phyloP scores from a whole-genome alignment of 2,329 filamentous ascomycete species.

The Talaromyces piceae region DNA sequence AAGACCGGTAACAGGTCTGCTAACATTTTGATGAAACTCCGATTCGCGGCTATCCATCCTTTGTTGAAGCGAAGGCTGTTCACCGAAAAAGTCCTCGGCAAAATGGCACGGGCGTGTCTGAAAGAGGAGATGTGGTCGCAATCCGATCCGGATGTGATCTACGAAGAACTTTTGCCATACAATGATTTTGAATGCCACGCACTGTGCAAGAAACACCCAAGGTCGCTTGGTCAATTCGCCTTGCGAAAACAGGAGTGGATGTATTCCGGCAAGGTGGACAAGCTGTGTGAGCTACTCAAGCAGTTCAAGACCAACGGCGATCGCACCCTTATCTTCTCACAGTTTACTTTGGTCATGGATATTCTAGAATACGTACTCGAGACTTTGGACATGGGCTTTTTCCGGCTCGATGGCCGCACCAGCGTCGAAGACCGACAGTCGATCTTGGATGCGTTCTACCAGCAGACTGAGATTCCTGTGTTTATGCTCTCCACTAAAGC shows the following conservation, averaged over 20 bases:
- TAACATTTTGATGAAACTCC: slow-evolving; percentile 80
- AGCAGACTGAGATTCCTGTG: slow-evolving; percentile 68
- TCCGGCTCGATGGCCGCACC: slow-evolving; percentile 79
- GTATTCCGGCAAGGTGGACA: slow-evolving; percentile 76
- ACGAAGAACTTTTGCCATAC: slow-evolving; percentile 47
- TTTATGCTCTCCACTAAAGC: slow-evolving; percentile 92
- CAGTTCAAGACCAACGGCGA: slow-evolving; percentile 73
- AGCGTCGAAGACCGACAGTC: slow-evolving; percentile 76
- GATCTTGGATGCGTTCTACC: slow-evolving; percentile 79
- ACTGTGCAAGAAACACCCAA: slow-evolving; percentile 48
- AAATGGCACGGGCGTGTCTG: slow-evolving; percentile 72
- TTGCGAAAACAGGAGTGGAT: slow-evolving; percentile 58
- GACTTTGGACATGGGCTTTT: slow-evolving; percentile 64
- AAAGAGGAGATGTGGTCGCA: slow-evolving; percentile 53
- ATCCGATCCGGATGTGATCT: slow-evolving; percentile 46
- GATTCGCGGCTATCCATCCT: slow-evolving; percentile 87
- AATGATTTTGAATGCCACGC: slow-evolving; percentile 57
- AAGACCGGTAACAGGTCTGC: slow-evolving; percentile 47
- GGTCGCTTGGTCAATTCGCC: slow-evolving; percentile 48
- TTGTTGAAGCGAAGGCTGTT: slow-evolving; percentile 80
- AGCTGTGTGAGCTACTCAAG: slow-evolving; percentile 66
- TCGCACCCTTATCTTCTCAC: slow-evolving; percentile 82
- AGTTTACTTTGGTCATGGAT: slow-evolving; percentile 87
- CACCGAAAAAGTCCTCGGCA: slow-evolving; percentile 62
- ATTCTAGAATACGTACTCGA: slow-evolving; percentile 78